phyloP scores from a whole-genome alignment of 2,329 filamentous ascomycete species.

The Colletotrichum zoysiae region DNA sequence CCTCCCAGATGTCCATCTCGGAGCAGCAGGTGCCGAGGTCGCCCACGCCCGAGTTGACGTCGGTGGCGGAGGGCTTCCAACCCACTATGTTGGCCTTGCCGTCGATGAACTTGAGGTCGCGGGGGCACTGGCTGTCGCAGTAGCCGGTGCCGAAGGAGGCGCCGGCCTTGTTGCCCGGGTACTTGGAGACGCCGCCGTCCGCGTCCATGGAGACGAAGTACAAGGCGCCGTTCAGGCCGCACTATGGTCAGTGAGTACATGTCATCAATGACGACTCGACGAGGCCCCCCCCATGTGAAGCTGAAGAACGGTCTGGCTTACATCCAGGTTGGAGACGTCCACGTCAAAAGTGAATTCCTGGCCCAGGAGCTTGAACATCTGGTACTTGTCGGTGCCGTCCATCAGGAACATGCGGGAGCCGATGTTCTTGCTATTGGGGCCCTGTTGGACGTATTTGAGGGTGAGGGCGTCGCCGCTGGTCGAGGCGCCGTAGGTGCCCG shows the following conservation, averaged over 20 bases:
- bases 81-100: constrained; percentile 66
- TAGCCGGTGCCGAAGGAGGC: constrained; percentile 72
- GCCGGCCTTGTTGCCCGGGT: constrained; percentile 62
- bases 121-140: constrained; percentile 65
- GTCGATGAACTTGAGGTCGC: constrained; percentile 69
- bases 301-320: constrained; percentile 16
- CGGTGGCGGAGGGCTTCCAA: constrained; percentile 64
- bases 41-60: constrained; percentile 66
- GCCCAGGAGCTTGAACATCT: constrained; percentile 73
- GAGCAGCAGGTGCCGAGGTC: constrained; percentile 68
- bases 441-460: constrained; percentile 69
- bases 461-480: constrained; percentile 64
- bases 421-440: constrained; percentile 60
- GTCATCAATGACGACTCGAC: constrained; percentile 2
- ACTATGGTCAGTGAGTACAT: constrained; percentile 54
- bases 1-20: constrained; percentile 76
- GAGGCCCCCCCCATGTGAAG: too few species aligned
- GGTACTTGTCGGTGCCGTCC: constrained; percentile 70
- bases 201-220: constrained; percentile 74
- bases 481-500: constrained; percentile 65
- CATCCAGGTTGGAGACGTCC: constrained; percentile 71
- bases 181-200: constrained; percentile 66
- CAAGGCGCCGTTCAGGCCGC: constrained; percentile 78
- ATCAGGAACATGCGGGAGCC: constrained; percentile 74
- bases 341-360: constrained; percentile 81